Conservation (phyloP, 2,329 filamentous ascomycete species). For the Ramichloridium luteum region DNA sequence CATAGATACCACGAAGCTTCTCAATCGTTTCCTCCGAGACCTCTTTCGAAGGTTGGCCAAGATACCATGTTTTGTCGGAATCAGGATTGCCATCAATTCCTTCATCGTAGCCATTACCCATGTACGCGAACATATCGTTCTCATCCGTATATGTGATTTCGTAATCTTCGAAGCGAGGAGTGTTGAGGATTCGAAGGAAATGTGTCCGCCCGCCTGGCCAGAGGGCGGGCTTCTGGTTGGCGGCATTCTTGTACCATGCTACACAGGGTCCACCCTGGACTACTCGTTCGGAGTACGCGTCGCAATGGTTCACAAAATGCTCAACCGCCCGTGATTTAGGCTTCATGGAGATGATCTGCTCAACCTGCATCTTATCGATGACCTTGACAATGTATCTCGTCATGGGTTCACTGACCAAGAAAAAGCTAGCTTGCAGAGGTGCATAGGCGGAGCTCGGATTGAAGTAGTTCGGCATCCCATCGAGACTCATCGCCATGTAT, state of each 20-base stretch:
- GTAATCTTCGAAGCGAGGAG: conserved; percentile 12
- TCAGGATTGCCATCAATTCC: conserved; percentile 8
- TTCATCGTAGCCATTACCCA: conserved; percentile 10
- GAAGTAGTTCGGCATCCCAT: conserved; percentile 15
- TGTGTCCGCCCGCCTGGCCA: conserved; percentile 11
- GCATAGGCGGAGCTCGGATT: conserved; percentile 14
- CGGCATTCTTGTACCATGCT: conserved; percentile 11
- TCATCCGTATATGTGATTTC: conserved; percentile 12
- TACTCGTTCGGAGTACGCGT: conserved; percentile 9
- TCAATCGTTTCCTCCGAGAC: conserved; percentile 6
- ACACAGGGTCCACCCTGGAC: conserved; percentile 7
- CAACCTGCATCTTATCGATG: conserved; percentile 14
- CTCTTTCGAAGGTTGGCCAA: conserved; percentile 5
- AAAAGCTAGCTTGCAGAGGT: conserved; percentile 14
- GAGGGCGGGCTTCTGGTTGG: conserved; percentile 4
- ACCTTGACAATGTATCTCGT: conserved; percentile 14
- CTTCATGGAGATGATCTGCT: conserved; percentile 8
- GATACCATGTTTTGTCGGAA: conserved; percentile 11
- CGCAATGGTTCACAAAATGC: conserved; percentile 11
- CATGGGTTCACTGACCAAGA: conserved; percentile 11
- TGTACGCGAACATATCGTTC: conserved; percentile 12
- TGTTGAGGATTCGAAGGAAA: conserved; percentile 8
- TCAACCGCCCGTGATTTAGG: conserved; percentile 9
- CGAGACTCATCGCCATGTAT: conserved; percentile 12
- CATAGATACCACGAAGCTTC: conserved; percentile 8